Base-by-base conservation (phyloP, 306 rosid species). In the Vachellia pachyceras region DNA sequence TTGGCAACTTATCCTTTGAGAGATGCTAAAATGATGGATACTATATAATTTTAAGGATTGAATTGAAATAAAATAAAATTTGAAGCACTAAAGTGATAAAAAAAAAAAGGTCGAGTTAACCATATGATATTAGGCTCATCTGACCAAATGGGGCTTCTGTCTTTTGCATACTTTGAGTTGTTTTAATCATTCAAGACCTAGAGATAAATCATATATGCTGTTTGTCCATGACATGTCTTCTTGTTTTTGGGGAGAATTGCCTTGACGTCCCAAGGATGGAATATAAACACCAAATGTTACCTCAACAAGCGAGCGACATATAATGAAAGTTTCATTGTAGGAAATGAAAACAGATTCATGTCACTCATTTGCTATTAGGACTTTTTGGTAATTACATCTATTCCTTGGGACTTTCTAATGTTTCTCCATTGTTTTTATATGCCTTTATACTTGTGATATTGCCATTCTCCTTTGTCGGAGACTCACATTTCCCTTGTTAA, bases 401-500 rank as follows among this genome's bases (percentile, higher is more conserved):
- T n/a, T n/a, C n/a, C n/a, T n/a, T n/a, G n/a, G n/a, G n/a, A n/a
- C n/a, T n/a, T n/a, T n/a, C n/a, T n/a, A n/a, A n/a, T n/a, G n/a
- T n/a, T n/a, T n/a, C n/a, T n/a, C n/a, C n/a, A n/a, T n/a, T n/a
- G n/a, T n/a, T n/a, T n/a, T n/a, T n/a, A 66, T 77, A 12, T 52
- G 77, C 54, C 55, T 57, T 47, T 65, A 49, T 73, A 55, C 66
- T 82, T 73, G 82, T 72, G 50, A 55, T 80, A 41, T 44, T 17
- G 18, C 63, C 79, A 29, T 49, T 77, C 44, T 83, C 35, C 54
- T 50, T 82, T 82, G 63, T 61, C 39, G 57, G 33, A 75, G 68
- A 23, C 69, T 61, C 20, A n/a, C 72, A 37, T 81, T 75, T 65
- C 41, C 61, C 75, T 81, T 65, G 54, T 39, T 18, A 22, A 44